Evolutionary conservation across 2,329 filamentous ascomycete genomes (phyloP).

Genomic region (Colletotrichum destructivum): DNA sequence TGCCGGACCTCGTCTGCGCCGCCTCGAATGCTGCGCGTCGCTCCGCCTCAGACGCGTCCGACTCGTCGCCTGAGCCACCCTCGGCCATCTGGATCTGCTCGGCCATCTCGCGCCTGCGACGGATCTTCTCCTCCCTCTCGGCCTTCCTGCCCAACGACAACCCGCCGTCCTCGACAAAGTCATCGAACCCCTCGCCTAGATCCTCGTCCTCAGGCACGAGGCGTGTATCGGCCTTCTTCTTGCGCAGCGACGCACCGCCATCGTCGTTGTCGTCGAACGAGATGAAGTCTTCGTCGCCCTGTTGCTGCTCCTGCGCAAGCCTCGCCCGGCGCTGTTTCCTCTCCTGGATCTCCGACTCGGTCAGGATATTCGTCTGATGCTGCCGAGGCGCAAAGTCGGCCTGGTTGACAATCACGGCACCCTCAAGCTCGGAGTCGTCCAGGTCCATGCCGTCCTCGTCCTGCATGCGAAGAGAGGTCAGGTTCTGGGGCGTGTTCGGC

Average conservation of each 20-base stretch:
- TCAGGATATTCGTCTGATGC: constrained; percentile 59
- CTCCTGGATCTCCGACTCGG: constrained; percentile 40
- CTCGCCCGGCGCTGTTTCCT: constrained; percentile 80
- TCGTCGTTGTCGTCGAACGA: constrained; percentile 74
- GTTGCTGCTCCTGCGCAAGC: constrained; percentile 77
- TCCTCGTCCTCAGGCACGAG: constrained; percentile 91
- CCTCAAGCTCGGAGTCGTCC: constrained; percentile 74
- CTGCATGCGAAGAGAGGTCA: constrained; percentile 61
- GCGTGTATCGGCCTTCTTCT: constrained; percentile 73
- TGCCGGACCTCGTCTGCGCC: constrained; percentile 88
- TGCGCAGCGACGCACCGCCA: constrained; percentile 47
- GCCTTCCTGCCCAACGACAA: constrained; percentile 85
- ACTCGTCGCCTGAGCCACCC: constrained; percentile 72
- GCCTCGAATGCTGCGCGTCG: constrained; percentile 88
- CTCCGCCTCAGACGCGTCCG: constrained; percentile 79
- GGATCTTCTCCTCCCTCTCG: constrained; percentile 78
- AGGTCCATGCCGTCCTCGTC: constrained; percentile 68
- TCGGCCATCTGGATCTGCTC: constrained; percentile 87
- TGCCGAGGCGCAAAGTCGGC: constrained; percentile 56
- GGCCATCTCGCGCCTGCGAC: constrained; percentile 83
- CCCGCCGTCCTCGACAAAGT: constrained; percentile 88
- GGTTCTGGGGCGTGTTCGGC: constrained; percentile 82
- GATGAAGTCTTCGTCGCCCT: constrained; percentile 66
- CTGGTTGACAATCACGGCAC: constrained; percentile 74
- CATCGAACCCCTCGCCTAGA: constrained; percentile 92